Evolutionary conservation across 1,139 yeast genomes (phyloP), one percentile per base, ranked within the genome.

Genomic region (Candida sp.): DNA sequence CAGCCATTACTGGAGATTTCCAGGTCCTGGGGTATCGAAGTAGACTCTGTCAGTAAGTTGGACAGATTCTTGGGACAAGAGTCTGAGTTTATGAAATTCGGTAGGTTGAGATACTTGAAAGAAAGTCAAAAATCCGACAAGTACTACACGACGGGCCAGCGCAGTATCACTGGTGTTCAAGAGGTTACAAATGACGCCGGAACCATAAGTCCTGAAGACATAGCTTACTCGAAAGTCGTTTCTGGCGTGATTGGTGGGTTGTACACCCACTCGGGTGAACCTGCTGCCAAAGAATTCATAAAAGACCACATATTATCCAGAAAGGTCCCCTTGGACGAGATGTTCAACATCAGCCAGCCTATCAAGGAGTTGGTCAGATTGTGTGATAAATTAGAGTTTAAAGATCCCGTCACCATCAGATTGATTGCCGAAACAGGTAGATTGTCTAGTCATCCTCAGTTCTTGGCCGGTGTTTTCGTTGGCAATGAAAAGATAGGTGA

Each of bases 361-460:
- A 88, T 96, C 23, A 81, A 96, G 66, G 96, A 93, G 66, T 78
- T 94, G 55, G 83, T 92, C 2, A 81, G 85, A 55, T 75, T 96
- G 49, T 86, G 97, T 63, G 86, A 85, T 54, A 85, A 94, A 58
- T 89, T 93, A 64, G 83, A 84, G n/a, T 76, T 93, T 57, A 81
- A 81, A 49, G 81, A 83, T 32, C 98, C 98, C 26, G 79, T 89
- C 5, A 85, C 74, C 56, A 66, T 93, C 39, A 85, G 96, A 66
- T 80, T 96, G 54, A 75, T 94, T 54, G 94, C 97, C 31, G 99
- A 94, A 71, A 88, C 97, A 30, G 99, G 99, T 67, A 83, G 99
- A 69, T 76, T 79, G 62, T 85, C 97, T 3, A 83, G 84, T 53
- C 85, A 90, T 51, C 97, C 99, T 27, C 87, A 92, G 42, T 94